Percentiles rank a stretch among this genome's conserved stretches.
These are phyloP conservation scores for Lactarius indigo DNA, from an alignment of 768 basidiomycete species.

Conservation along the genomic window DNA sequence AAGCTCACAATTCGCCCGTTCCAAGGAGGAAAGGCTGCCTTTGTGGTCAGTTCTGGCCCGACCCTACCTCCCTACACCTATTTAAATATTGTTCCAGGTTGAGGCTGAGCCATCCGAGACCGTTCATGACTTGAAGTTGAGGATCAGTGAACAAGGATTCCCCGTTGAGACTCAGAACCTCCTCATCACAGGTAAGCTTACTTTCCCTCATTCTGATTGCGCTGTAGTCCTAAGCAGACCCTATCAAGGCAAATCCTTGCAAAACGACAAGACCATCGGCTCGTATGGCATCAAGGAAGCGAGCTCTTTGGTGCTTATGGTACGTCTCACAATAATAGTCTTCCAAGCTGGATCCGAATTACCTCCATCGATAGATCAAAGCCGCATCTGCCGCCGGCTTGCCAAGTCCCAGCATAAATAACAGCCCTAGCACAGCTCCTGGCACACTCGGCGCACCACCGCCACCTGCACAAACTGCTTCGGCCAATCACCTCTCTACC, in stretches of 20 bases:
- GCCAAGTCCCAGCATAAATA: slow-evolving; percentile 25
- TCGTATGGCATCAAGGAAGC: slow-evolving; percentile 94
- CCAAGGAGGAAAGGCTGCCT: slow-evolving; percentile 70
- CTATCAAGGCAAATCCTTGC: slow-evolving; percentile 77
- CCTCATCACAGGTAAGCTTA: slow-evolving; percentile 78
- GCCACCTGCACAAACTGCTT: slow-evolving; percentile 21
- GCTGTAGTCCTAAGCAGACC: slow-evolving; percentile 9
- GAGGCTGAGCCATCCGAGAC: slow-evolving; percentile 77
- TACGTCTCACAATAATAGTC: slow-evolving; percentile 32
- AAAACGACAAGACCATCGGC: slow-evolving; percentile 82
- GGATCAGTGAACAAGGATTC: slow-evolving; percentile 78
- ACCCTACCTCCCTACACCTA: background rate
- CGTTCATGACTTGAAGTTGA: slow-evolving; percentile 74
- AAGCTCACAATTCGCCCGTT: slow-evolving; percentile 94
- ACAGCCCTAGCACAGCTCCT: slow-evolving; percentile 8
- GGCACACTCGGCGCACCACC: slow-evolving; percentile 29
- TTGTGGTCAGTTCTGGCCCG: slow-evolving; percentile 49
- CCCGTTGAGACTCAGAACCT: slow-evolving; percentile 78
- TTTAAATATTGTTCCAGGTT: slow-evolving; percentile 43
- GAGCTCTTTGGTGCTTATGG: slow-evolving; percentile 97
- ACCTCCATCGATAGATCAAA: slow-evolving; percentile 46
- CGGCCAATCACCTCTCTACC: slow-evolving; percentile 26
- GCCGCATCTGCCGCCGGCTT: slow-evolving; percentile 36
- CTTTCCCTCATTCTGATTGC: slow-evolving; percentile 15
- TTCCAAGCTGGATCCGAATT: slow-evolving; percentile 61